These are phyloP conservation scores for Flaveria sonorensis DNA, from an alignment of 129 eudicot genomes.

Conservation along the genomic window DNA sequence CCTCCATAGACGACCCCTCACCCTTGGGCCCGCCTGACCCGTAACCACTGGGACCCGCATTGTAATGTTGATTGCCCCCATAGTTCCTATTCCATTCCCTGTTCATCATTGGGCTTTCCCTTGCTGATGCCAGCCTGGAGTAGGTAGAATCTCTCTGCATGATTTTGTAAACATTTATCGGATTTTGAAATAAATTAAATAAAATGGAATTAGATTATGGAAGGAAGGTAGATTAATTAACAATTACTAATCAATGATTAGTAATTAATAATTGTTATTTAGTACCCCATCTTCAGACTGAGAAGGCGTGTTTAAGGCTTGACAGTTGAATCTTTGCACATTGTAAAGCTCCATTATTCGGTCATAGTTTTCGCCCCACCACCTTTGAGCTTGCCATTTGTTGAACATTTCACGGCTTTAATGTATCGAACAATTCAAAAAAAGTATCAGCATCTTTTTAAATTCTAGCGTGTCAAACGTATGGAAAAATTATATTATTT, in stretches of 20 bases:
- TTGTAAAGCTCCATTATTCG: slow-evolving; percentile 93
- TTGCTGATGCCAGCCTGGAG: slow-evolving; percentile 82
- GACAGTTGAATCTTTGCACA: slow-evolving; percentile 85
- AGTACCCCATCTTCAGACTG: slow-evolving; percentile 87
- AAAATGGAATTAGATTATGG: neutral
- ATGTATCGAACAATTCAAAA: slow-evolving; percentile 20
- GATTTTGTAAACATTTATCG: neutral
- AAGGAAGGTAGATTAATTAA: neutral
- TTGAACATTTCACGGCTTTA: slow-evolving; percentile 91
- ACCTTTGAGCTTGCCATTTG: slow-evolving; percentile 96
- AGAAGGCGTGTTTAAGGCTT: slow-evolving; percentile 79
- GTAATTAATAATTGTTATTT: neutral
- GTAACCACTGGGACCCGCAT: slow-evolving; percentile 57
- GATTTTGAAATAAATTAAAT: neutral
- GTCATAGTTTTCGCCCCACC: slow-evolving; percentile 97
- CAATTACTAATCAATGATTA: neutral
- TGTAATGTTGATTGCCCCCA: slow-evolving; percentile 47
- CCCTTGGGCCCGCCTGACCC: slow-evolving; percentile 55
- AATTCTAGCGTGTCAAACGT: neutral
- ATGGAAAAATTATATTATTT: neutral
- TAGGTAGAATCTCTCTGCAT: slow-evolving; percentile 84
- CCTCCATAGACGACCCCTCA: slow-evolving; percentile 77
- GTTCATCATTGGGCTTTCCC: slow-evolving; percentile 93
- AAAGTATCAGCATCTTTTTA: slow-evolving; percentile 23
- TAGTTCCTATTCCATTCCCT: slow-evolving; percentile 73